A percentile compares a stretch with the other conserved stretches of the same genome.
phyloP scores from a whole-genome alignment of 768 basidiomycete genomes.

The Calocera viscosa region DNA sequence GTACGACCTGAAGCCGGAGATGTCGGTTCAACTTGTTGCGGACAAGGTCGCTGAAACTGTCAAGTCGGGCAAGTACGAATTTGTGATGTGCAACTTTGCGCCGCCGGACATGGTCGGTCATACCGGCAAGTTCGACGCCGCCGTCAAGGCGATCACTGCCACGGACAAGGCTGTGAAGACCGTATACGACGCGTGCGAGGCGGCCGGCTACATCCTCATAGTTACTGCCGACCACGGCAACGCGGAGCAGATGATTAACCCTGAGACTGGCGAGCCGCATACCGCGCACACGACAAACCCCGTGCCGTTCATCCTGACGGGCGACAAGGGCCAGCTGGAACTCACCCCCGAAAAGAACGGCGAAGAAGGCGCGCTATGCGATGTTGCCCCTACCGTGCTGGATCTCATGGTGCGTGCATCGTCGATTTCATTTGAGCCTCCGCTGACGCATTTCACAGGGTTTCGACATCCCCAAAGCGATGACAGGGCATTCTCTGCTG shows the following conservation, averaged over 20 bases:
- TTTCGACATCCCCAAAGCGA: constrained; percentile 21
- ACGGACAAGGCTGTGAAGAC: constrained; percentile 85
- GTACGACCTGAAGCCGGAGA: constrained; percentile 81
- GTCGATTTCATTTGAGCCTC: not conserved
- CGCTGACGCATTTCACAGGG: constrained; percentile 12
- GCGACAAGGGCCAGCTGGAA: constrained; percentile 41
- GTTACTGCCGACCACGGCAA: constrained; percentile 94
- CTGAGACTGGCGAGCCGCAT: constrained; percentile 71
- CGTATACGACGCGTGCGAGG: constrained; percentile 71
- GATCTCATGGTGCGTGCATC: constrained; percentile 46
- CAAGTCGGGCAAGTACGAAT: constrained; percentile 55
- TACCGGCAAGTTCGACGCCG: constrained; percentile 83
- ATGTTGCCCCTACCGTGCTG: constrained; percentile 82
- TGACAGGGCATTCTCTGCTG: constrained; percentile 24
- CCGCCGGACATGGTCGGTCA: constrained; percentile 98
- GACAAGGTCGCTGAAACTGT: constrained; percentile 87
- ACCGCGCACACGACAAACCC: constrained; percentile 85
- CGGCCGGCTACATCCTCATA: constrained; percentile 73
- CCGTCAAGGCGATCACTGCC: constrained; percentile 72
- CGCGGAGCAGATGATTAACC: constrained; percentile 86
- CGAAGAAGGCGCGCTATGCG: constrained; percentile 67
- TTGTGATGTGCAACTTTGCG: constrained; percentile 97
- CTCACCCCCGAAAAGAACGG: constrained; percentile 26
- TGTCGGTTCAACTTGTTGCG: constrained; percentile 80
- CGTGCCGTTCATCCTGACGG: constrained; percentile 80